Evolutionary conservation across 2,329 filamentous ascomycete genomes (phyloP).

Genomic region (Paraphoma chrysanthemicola): DNA sequence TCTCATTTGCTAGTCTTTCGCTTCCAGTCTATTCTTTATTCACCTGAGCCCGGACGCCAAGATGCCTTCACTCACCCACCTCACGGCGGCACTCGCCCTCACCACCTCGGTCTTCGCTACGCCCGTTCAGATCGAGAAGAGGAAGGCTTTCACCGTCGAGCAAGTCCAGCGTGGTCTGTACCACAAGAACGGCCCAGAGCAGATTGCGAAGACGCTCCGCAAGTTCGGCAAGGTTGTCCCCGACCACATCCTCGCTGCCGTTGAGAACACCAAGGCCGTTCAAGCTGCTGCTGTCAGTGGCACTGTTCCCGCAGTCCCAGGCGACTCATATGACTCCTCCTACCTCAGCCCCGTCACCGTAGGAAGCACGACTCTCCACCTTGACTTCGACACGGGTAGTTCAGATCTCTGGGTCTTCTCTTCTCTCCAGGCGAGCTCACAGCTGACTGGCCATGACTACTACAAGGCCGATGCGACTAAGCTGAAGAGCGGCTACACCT

Average conservation of each 20-base stretch:
- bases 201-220: conserved; percentile 49
- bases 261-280: conserved; percentile 31
- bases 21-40: conserved; percentile 2
- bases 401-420: conserved; percentile 76
- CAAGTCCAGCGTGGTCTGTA: conserved; percentile 39
- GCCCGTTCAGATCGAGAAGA: conserved; percentile 40
- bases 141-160: conserved; percentile 35
- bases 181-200: conserved; percentile 48
- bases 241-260: conserved; percentile 36
- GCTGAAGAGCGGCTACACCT: conserved; percentile 58
- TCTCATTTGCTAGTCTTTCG: not conserved
- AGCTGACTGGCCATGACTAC: conserved; percentile 62
- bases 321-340: conserved; percentile 45
- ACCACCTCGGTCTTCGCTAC: conserved; percentile 31
- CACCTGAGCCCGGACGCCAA: conserved; percentile 15
- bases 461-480: conserved; percentile 62
- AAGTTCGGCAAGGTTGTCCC: conserved; percentile 47
- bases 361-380: conserved; percentile 67
- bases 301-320: conserved; percentile 48
- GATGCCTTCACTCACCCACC: conserved; percentile 43
- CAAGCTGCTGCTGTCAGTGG: conserved; percentile 35
- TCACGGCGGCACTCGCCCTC: conserved; percentile 43
- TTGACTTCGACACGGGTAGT: conserved; percentile 76
- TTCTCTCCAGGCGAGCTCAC: conserved; percentile 57
- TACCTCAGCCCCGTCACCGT: conserved; percentile 62